Evolutionary conservation across 768 basidiomycete species (phyloP), one percentile per base, ranked within the genome.

Genomic region (Pilatotrama ljubarskyi): DNA sequence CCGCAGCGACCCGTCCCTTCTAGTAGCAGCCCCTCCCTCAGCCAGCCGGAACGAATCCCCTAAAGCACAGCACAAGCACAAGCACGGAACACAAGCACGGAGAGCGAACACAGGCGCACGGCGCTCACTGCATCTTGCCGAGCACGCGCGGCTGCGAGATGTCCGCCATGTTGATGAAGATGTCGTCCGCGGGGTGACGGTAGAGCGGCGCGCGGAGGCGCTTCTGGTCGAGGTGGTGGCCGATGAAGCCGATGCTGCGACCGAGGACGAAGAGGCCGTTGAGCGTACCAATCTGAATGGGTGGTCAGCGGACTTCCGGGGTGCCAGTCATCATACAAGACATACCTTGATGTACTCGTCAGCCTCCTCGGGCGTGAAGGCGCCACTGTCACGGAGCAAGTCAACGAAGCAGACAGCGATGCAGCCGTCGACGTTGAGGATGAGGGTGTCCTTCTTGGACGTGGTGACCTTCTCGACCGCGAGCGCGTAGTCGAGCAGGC

Each of bases 381-480:
- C 95, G 58, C 95, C 95, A 55, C 84, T 87, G 74, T 95, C 93
- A 38, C 90, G 85, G 64, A 97, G 84, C 51, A 98, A 83, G 76
- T 98, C 95, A 65, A 95, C 93, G 81, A 97, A 97, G 80, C 91
- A 95, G 61, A 93, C 95, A 41, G 93, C 93, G 64, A 96, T 94
- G 77, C 91, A 93, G 36, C 94, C 95, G 63, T 97, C 95, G 64
- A 98, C 93, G 77, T 98, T 98, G 58, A 98, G 82, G 78, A 98
- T 96, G 70, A 96, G 85, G 44, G 94, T 96, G 74, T 96, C 95
- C 82, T 98, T 97, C 88, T 99, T 99, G 55, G 93, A 78, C 43
- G 94, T 95, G 40, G 96, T 98, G 60, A 98, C 95, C 77, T 91
- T 94, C 84, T 99, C 96, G 63, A 97, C 95, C 42, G 93, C 94